Evolutionary conservation across 2,329 filamentous ascomycete genomes (phyloP).

Genomic region (Ophiocordyceps camponoti-saundersi): DNA sequence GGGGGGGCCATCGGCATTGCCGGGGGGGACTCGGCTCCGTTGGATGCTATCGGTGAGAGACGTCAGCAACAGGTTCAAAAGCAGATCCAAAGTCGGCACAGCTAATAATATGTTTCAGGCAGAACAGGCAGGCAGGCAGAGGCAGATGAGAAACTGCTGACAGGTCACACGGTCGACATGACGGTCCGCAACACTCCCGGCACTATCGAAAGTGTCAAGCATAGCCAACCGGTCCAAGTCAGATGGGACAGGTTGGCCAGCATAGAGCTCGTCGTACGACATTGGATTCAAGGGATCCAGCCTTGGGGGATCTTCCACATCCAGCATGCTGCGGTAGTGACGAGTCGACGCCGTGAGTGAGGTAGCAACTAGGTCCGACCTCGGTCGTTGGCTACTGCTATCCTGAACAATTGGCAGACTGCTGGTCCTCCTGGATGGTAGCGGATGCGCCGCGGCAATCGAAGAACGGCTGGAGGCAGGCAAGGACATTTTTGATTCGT

Average conservation of each 20-base stretch:
- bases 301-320: slow-evolving; percentile 29
- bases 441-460: slow-evolving; percentile 4
- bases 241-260: slow-evolving; percentile 1
- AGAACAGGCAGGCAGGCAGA: slow-evolving; percentile 7
- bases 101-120: neutral
- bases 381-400: slow-evolving; percentile 1
- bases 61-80: slow-evolving; percentile 3
- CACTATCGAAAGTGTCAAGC: neutral
- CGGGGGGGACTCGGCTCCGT: slow-evolving; percentile 24
- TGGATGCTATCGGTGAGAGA: slow-evolving; percentile 20
- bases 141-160: slow-evolving; percentile 13
- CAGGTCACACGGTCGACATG: slow-evolving; percentile 9
- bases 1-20: slow-evolving; percentile 23
- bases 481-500: slow-evolving; percentile 11
- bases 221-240: neutral
- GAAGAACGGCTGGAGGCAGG: slow-evolving; percentile 4
- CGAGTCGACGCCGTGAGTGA: slow-evolving; percentile 7
- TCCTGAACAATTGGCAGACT: slow-evolving; percentile 10
- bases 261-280: slow-evolving; percentile 29
- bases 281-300: slow-evolving; percentile 25
- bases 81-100: neutral
- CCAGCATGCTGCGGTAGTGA: slow-evolving; percentile 35
- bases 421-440: slow-evolving; percentile 16
- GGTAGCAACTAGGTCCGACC: slow-evolving; percentile 2
- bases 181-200: neutral